Evolutionary conservation across 176 grass and related monocot genomes (phyloP).

Genomic region (Canna indica): DNA sequence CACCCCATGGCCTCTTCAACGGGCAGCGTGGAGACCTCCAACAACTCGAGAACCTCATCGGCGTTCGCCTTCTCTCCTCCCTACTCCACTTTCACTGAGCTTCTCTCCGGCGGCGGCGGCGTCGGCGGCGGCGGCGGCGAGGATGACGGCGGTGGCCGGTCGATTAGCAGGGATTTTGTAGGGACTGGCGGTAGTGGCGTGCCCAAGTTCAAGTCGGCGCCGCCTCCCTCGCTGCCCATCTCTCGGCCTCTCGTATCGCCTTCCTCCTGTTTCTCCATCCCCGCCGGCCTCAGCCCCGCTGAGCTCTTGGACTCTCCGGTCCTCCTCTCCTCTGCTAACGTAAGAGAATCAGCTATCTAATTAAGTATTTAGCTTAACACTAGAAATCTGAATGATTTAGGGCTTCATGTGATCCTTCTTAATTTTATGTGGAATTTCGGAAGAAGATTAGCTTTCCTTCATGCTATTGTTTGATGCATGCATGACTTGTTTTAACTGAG

Average conservation of each 20-base stretch:
- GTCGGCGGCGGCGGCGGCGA: not conserved
- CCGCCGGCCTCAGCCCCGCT: constrained; percentile 65
- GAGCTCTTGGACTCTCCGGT: constrained; percentile 88
- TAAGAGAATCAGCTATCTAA: constrained; percentile 29
- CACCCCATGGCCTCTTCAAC: constrained; percentile 40
- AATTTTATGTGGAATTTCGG: no score
- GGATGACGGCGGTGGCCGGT: constrained; percentile 4
- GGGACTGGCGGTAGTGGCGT: constrained; percentile 29
- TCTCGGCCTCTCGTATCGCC: constrained; percentile 55
- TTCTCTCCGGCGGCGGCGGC: constrained; percentile 40
- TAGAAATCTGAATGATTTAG: no score
- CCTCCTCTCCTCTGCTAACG: constrained; percentile 49
- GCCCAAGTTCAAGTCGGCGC: constrained; percentile 90
- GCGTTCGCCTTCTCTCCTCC: constrained; percentile 49
- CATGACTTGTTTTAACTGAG: no score
- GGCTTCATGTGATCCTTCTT: no score
- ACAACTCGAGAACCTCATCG: constrained; percentile 7
- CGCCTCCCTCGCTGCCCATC: constrained; percentile 77
- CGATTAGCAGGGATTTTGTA: constrained; percentile 10
- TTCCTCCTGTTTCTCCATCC: constrained; percentile 78
- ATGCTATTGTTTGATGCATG: constrained; percentile 5
- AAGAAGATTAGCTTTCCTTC: not conserved
- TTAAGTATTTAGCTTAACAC: no score
- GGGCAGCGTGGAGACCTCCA: constrained; percentile 36
- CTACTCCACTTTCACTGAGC: constrained; percentile 63